Conservation (phyloP, 257 asterid genomes). For the Ilex aquifolium region DNA sequence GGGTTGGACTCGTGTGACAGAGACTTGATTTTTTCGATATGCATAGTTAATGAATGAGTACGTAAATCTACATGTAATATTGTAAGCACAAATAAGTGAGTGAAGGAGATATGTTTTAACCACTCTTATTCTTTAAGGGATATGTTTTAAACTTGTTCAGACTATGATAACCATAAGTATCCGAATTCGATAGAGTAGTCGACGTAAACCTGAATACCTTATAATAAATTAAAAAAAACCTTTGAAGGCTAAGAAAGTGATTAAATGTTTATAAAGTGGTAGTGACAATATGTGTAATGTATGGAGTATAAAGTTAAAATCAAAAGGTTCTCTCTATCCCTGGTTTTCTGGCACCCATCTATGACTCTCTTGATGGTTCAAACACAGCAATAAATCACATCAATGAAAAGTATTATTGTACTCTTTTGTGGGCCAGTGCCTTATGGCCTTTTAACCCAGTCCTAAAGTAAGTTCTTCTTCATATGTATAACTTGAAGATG, state of each 20-base stretch:
- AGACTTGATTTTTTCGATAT: too few species aligned
- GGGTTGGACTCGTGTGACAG: too few species aligned
- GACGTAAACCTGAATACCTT: too few species aligned
- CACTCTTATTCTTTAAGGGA: too few species aligned
- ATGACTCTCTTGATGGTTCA: constrained; percentile 41
- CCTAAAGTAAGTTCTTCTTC: not conserved
- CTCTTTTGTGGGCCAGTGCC: constrained; percentile 16
- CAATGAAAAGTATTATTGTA: constrained; percentile 49
- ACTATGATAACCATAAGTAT: too few species aligned
- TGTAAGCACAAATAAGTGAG: too few species aligned
- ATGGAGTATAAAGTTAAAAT: constrained; percentile 1
- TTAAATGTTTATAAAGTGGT: not conserved
- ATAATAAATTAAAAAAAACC: too few species aligned
- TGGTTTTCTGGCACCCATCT: constrained; percentile 27
- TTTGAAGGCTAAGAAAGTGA: not conserved
- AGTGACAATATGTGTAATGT: not conserved
- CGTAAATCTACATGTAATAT: too few species aligned
- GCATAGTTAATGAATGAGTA: too few species aligned
- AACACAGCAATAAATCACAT: constrained; percentile 60
- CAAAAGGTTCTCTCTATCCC: constrained; percentile 23
- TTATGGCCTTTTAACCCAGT: not conserved
- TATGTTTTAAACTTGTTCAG: too few species aligned
- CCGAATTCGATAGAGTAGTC: too few species aligned
- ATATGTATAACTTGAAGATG: not conserved
- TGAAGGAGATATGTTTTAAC: too few species aligned